Percentiles rank a stretch among this genome's conserved stretches.
Evolutionary conservation across 2,329 filamentous ascomycete genomes (phyloP).

Genomic region (Colletotrichum agaves): DNA sequence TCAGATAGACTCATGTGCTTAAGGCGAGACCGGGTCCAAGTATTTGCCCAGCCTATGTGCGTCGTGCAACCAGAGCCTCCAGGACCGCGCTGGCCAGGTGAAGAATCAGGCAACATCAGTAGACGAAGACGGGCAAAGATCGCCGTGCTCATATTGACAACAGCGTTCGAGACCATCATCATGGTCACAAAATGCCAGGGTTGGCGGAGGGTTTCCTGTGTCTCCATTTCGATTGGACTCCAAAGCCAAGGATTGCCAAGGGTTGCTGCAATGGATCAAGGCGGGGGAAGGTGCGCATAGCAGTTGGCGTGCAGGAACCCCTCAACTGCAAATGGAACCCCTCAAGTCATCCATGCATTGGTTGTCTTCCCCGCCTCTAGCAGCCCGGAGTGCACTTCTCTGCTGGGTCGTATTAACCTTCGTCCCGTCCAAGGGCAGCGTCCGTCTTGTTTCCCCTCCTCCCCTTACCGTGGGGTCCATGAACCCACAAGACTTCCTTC

Average conservation of each 20-base stretch:
- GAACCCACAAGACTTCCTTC: background rate
- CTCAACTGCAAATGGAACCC: conserved; percentile 19
- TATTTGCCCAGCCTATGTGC: conserved; percentile 4
- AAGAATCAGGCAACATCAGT: conserved; percentile 9
- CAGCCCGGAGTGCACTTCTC: conserved; percentile 3
- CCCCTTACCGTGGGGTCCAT: background rate
- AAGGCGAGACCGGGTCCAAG: conserved; percentile 19
- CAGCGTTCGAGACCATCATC: conserved; percentile 11
- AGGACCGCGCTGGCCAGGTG: background rate
- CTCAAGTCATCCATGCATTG: background rate
- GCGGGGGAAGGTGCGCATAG: conserved; percentile 1
- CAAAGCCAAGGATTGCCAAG: conserved; percentile 7
- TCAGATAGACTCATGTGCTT: background rate
- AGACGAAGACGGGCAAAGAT: conserved; percentile 7
- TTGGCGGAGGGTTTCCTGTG: conserved; percentile 7
- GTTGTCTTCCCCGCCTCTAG: background rate
- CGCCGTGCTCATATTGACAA: background rate
- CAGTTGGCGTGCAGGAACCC: conserved; percentile 29
- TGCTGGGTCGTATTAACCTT: background rate
- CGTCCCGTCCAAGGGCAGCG: conserved; percentile 6
- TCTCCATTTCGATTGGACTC: conserved; percentile 18
- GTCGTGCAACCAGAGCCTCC: background rate
- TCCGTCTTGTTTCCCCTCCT: conserved; percentile 27
- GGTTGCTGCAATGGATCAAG: conserved; percentile 24
- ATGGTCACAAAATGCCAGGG: conserved; percentile 10